These are phyloP conservation scores for Solanum rostratum DNA, from an alignment of 257 asterid species.

Conservation along the genomic window DNA sequence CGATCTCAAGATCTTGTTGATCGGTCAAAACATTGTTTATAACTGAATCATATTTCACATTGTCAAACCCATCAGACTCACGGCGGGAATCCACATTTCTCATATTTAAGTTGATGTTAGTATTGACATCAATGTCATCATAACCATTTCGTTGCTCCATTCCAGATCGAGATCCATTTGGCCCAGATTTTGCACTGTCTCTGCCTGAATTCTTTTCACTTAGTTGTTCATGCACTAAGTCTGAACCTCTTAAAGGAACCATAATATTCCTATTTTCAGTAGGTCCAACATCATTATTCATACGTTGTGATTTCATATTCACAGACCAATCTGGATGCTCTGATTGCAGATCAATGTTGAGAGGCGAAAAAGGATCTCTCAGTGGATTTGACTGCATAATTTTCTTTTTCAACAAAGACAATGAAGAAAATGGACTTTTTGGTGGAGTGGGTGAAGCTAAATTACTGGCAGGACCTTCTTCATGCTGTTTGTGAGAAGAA, in stretches of 20 bases:
- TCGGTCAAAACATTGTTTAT: background rate
- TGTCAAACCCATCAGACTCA: background rate
- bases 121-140: background rate
- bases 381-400: conserved; percentile 35
- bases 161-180: background rate
- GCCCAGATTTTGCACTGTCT: background rate
- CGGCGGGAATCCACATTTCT: background rate
- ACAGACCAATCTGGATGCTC: conserved; percentile 18
- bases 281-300: conserved; percentile 11
- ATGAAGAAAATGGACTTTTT: conserved; percentile 45
- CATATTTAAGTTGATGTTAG: background rate
- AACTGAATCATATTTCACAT: background rate
- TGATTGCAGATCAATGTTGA: conserved; percentile 26
- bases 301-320: conserved; percentile 20
- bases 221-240: background rate
- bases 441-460: conserved; percentile 62
- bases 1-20: background rate
- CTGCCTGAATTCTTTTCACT: background rate
- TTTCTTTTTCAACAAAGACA: conserved; percentile 36
- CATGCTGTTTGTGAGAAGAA: conserved; percentile 10
- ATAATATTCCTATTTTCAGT: background rate
- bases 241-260: background rate
- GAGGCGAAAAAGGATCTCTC: conserved; percentile 56
- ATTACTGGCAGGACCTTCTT: conserved; percentile 11
- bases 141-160: background rate